These are phyloP conservation scores for Macrotyloma uniflorum DNA, from an alignment of 306 rosid species.

Conservation along the genomic window DNA sequence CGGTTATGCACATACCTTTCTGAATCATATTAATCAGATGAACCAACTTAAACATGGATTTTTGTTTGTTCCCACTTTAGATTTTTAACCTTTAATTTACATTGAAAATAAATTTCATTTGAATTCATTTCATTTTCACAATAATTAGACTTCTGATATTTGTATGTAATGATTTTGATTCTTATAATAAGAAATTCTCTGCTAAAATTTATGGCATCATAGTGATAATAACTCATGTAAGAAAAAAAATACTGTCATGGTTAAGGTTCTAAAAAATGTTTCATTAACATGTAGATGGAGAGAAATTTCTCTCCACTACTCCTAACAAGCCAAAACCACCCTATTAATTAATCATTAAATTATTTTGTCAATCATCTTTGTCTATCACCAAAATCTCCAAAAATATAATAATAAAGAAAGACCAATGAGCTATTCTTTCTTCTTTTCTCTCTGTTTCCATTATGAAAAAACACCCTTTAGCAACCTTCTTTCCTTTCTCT, in stretches of 20 bases:
- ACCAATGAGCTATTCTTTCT: not conserved
- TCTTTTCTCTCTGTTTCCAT: not conserved
- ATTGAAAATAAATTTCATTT: too few species aligned
- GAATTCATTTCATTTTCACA: too few species aligned
- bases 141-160: too few species aligned
- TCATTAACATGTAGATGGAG: not conserved
- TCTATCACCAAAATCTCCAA: slow-evolving; percentile 35
- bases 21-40: not conserved
- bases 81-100: too few species aligned
- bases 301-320: slow-evolving; percentile 26
- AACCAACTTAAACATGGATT: not conserved
- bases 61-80: too few species aligned
- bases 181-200: too few species aligned
- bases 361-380: slow-evolving; percentile 34
- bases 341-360: not conserved
- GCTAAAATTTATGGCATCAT: too few species aligned
- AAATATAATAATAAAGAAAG: not conserved
- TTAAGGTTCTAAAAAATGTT: too few species aligned
- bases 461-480: slow-evolving; percentile 28
- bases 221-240: too few species aligned
- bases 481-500: slow-evolving; percentile 1
- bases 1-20: too few species aligned
- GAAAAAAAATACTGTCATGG: too few species aligned
- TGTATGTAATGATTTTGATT: too few species aligned
- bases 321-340: not conserved